These are phyloP conservation scores for thale cress (Arabidopsis thaliana) DNA, from an alignment of 345 rosid species.

Conservation along the genomic window DNA sequence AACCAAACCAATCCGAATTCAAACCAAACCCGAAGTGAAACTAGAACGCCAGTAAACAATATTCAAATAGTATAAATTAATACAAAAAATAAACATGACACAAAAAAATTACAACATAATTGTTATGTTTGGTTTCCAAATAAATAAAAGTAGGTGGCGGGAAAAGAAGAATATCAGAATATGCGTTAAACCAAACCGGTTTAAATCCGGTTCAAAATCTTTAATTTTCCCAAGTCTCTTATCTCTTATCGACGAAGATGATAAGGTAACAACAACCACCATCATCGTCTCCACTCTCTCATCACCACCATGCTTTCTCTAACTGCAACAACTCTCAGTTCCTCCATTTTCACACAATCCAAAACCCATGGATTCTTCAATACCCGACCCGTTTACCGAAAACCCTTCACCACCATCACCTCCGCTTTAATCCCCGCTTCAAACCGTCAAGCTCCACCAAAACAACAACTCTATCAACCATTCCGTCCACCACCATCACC, in stretches of 20 bases:
- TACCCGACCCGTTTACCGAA: slow-evolving; percentile 35
- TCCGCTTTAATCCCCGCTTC: slow-evolving; percentile 50
- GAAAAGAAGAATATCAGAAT: too few relatives aligned
- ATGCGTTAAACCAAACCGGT: slow-evolving; percentile 10
- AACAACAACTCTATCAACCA: slow-evolving; percentile 71
- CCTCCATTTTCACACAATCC: slow-evolving; percentile 30
- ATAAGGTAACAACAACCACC: neutral
- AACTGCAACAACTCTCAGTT: slow-evolving; percentile 38
- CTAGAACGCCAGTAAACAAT: too few relatives aligned
- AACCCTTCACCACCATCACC: slow-evolving; percentile 32
- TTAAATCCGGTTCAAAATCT: slow-evolving; percentile 22
- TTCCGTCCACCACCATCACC: slow-evolving; percentile 91
- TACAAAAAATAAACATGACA: too few relatives aligned
- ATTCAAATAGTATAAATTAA: too few relatives aligned
- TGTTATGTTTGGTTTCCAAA: too few relatives aligned
- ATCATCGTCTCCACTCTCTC: slow-evolving; percentile 37
- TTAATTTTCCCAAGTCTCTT: slow-evolving; percentile 23
- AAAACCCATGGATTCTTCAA: slow-evolving; percentile 26
- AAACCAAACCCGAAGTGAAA: too few relatives aligned
- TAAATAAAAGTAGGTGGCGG: too few relatives aligned
- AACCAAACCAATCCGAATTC: too few relatives aligned
- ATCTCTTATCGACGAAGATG: neutral
- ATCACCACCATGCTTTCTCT: slow-evolving; percentile 44
- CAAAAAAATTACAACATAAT: too few relatives aligned
- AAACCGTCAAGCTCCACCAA: slow-evolving; percentile 41